These are phyloP conservation scores for Calocybe cyanea DNA, from an alignment of 768 basidiomycete species.

Conservation along the genomic window DNA sequence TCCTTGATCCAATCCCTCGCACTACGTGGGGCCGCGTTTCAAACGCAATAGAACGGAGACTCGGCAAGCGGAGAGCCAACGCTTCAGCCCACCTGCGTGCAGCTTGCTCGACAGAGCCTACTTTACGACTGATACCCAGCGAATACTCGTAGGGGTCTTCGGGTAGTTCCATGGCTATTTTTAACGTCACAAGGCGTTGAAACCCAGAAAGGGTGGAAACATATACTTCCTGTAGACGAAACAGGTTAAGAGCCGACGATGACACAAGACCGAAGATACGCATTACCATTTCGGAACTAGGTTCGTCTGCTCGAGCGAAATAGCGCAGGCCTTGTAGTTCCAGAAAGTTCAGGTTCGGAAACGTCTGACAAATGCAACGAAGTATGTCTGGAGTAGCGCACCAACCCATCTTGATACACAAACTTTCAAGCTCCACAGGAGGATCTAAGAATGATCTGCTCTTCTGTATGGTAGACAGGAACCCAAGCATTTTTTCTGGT, in stretches of 20 bases:
- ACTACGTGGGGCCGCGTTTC: constrained; percentile 13
- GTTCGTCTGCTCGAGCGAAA: constrained; percentile 6
- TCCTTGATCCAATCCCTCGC: constrained; percentile 7
- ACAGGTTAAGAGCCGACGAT: neutral
- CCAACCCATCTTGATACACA: constrained; percentile 14
- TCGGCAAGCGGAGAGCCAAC: constrained; percentile 3
- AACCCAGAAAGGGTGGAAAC: constrained; percentile 5
- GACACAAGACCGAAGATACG: neutral
- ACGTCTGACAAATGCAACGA: constrained; percentile 2
- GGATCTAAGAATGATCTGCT: neutral
- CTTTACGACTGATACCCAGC: neutral
- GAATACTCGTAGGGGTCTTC: constrained; percentile 12
- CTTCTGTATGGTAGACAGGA: constrained; percentile 4
- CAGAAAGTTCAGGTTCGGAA: constrained; percentile 9
- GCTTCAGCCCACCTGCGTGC: constrained; percentile 11
- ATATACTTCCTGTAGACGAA: constrained; percentile 8
- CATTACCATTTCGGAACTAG: constrained; percentile 10
- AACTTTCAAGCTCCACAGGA: constrained; percentile 4
- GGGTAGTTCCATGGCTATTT: constrained; percentile 12
- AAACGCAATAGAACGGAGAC: constrained; percentile 9
- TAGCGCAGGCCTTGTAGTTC: constrained; percentile 15
- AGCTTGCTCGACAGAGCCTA: constrained; percentile 13
- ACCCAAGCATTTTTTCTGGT: constrained; percentile 7
- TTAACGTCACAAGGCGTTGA: constrained; percentile 5
- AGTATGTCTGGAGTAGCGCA: constrained; percentile 13